Base-by-base conservation (phyloP, 768 basidiomycete species). In the Boletus vinaceobasis region DNA sequence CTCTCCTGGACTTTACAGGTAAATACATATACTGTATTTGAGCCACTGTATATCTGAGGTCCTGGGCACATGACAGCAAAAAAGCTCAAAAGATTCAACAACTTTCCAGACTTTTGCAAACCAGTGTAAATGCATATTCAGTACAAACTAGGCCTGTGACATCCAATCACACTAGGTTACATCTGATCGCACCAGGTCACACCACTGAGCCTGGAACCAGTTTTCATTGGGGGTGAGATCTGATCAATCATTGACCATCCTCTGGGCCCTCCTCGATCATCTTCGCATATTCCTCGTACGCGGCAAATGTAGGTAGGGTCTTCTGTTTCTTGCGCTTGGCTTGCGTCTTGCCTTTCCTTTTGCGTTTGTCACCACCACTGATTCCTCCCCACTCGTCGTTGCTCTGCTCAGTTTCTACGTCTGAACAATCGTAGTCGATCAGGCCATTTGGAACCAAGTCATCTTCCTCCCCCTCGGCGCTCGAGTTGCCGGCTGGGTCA, bases 271-370 rank as follows among this genome's bases (percentile, higher is more conserved):
- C 86, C 67, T 93, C 91, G 53, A 93, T 93, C 82, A 93, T 77
- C 73, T 76, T 84, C 43, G 85, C 87, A 60, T 91, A 93, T 53
- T 92, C 90, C 55, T 93, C 91, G 62, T 92, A 92, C 64, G 83
- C 89, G 11, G 90, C 91, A 65, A 93, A 93, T 35, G 87, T 91
- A 5, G 89, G 88, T 59, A 91, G 65, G 10, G 81, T 77, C 53
- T 75, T 77, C 65, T 81, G 65, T 73, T 85, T 92, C 76, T 90
- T 90, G 72, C 85, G 44, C 72, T 64, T 65, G 81, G 84, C 55
- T 81, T 74, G 50, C 27, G 21, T 38, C 21, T 46, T 19, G 38
- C 56, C 66, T 80, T 84, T 59, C 73, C 73, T 58, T 66, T 69
- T 48, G 75, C 79, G 83, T 83, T 88, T 58, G 79, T 83, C 52